Evolutionary conservation across 352 stramenopile species (phyloP).

Genomic region (Pythium graminicola): DNA sequence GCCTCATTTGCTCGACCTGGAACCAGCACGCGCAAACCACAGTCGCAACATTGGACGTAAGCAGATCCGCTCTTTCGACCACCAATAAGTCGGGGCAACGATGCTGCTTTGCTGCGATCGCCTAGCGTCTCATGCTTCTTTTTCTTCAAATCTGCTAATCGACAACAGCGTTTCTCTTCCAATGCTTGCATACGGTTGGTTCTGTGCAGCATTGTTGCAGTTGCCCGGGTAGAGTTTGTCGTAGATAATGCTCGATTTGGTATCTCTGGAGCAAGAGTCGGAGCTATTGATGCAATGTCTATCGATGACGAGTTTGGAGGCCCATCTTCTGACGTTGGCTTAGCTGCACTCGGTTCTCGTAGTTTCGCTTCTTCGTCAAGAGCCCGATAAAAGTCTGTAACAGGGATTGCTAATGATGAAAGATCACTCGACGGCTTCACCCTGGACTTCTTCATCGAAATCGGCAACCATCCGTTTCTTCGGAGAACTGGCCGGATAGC

Average conservation of each 20-base stretch:
- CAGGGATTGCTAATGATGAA: slow-evolving; percentile 9
- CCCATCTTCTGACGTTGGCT: neutral
- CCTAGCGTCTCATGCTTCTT: slow-evolving; percentile 57
- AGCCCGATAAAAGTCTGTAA: slow-evolving; percentile 37
- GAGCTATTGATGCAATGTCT: neutral
- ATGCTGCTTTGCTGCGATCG: slow-evolving; percentile 41
- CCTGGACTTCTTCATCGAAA: neutral
- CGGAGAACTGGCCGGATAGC: slow-evolving; percentile 29
- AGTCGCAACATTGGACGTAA: slow-evolving; percentile 54
- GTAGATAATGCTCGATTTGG: neutral
- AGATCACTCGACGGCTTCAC: neutral
- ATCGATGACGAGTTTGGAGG: neutral
- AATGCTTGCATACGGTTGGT: slow-evolving; percentile 48
- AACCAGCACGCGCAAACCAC: slow-evolving; percentile 31
- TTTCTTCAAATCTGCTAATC: slow-evolving; percentile 36
- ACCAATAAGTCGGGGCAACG: slow-evolving; percentile 64
- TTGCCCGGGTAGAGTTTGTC: neutral
- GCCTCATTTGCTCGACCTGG: slow-evolving; percentile 23
- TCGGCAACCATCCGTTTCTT: slow-evolving; percentile 21
- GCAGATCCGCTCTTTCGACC: slow-evolving; percentile 57
- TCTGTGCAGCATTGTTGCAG: slow-evolving; percentile 26
- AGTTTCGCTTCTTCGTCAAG: slow-evolving; percentile 20
- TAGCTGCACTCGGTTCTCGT: neutral
- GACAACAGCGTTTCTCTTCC: slow-evolving; percentile 47
- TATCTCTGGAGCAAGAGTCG: neutral